phyloP scores from a whole-genome alignment of 2,329 filamentous ascomycete species.

The Arthrobotrys musiformis region DNA sequence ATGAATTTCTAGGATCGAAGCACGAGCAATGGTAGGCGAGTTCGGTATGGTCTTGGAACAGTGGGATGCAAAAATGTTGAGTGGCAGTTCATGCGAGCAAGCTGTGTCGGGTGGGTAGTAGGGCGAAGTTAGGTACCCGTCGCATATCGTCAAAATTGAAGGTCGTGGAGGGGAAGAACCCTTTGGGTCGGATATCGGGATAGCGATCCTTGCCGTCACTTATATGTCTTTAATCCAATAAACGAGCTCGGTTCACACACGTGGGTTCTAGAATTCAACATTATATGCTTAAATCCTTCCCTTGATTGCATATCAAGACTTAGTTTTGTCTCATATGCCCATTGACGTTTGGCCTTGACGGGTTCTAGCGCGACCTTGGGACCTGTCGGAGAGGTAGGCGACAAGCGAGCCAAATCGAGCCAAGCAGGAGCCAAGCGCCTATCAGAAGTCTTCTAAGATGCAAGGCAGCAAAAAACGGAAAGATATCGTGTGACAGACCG shows the following conservation, averaged over 20 bases:
- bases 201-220: neutral
- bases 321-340: slow-evolving; percentile 7
- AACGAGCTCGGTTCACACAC: neutral
- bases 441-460: neutral
- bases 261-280: neutral
- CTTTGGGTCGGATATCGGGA: neutral
- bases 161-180: neutral
- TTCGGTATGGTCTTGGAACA: neutral
- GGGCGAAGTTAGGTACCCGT: neutral
- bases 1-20: slow-evolving; percentile 8
- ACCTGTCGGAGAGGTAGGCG: neutral
- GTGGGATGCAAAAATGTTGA: neutral
- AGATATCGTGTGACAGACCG: slow-evolving; percentile 7
- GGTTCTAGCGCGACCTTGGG: neutral
- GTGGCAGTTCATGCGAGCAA: neutral
- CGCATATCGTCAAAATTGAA: neutral
- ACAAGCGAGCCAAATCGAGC: slow-evolving; percentile 17
- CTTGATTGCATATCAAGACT: neutral
- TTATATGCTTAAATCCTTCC: neutral
- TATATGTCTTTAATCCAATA: neutral
- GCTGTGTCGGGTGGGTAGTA: slow-evolving; percentile 7
- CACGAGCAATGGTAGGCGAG: neutral
- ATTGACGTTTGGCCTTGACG: neutral
- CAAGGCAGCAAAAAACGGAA: slow-evolving; percentile 3
- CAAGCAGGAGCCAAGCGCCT: slow-evolving; percentile 5